phyloP scores from a whole-genome alignment of 345 rosid genomes.

The Brassica carinata region DNA sequence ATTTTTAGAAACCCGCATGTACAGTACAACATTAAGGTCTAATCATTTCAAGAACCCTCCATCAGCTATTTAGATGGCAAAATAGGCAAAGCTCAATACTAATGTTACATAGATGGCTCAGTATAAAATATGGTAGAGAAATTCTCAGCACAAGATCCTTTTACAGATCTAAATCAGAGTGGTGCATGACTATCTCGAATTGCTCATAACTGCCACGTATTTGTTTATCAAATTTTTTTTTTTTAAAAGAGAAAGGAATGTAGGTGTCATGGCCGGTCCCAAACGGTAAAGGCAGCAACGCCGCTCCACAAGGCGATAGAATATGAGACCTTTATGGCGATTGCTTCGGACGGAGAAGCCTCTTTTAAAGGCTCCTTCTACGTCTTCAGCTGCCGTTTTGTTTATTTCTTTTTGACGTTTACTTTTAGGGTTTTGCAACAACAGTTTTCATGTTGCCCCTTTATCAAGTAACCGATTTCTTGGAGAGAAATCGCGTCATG shows the following conservation, averaged over 20 bases:
- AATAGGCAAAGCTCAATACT: neutral
- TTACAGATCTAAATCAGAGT: neutral
- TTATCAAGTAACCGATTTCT: neutral
- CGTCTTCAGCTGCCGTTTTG: constrained; percentile 15
- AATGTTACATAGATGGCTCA: neutral
- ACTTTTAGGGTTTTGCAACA: constrained; percentile 47
- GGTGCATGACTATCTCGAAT: constrained; percentile 2
- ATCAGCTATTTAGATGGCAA: neutral
- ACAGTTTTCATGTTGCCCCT: constrained; percentile 38
- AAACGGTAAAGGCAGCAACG: constrained; percentile 48
- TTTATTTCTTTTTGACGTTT: constrained; percentile 32
- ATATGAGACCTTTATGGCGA: constrained; percentile 38
- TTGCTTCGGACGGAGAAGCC: constrained; percentile 40
- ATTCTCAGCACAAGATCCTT: neutral
- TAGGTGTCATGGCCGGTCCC: constrained; percentile 49
- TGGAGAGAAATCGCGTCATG: constrained; percentile 1
- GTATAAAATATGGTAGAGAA: neutral
- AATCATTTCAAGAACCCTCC: neutral
- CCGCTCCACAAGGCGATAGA: constrained; percentile 48
- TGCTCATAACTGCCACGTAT: neutral
- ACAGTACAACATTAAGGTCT: neutral
- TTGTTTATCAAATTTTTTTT: neutral
- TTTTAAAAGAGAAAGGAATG: neutral
- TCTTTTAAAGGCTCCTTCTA: constrained; percentile 36
- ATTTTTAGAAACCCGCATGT: neutral